These are phyloP conservation scores for Phialocephala sp. DNA, from an alignment of 2,329 filamentous ascomycete genomes.

Conservation along the genomic window DNA sequence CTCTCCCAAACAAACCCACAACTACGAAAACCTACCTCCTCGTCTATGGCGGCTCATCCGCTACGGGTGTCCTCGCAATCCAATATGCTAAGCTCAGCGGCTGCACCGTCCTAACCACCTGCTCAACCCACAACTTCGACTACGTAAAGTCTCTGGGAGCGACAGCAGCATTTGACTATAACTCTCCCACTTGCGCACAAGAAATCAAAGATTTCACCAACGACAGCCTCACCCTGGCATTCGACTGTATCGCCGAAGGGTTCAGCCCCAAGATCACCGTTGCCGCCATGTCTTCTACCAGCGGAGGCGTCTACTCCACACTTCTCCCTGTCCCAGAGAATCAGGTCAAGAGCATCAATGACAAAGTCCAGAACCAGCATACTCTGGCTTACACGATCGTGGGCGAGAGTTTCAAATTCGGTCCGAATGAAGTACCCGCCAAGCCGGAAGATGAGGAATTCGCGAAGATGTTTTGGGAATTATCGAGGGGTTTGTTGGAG, in stretches of 20 bases:
- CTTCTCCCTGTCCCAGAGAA: conserved; percentile 48
- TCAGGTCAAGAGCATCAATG: conserved; percentile 50
- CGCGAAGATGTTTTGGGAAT: conserved; percentile 46
- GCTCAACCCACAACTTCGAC: conserved; percentile 54
- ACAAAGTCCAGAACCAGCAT: conserved; percentile 34
- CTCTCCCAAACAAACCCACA: conserved; percentile 50
- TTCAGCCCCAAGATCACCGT: conserved; percentile 45
- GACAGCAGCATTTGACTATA: conserved; percentile 54
- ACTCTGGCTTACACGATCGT: conserved; percentile 51
- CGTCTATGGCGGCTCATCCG: conserved; percentile 57
- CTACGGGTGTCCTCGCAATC: conserved; percentile 55
- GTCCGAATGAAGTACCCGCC: conserved; percentile 26
- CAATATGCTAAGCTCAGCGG: conserved; percentile 53
- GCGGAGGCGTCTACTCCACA: conserved; percentile 47
- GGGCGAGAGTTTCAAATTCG: conserved; percentile 45
- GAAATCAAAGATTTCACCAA: conserved; percentile 54
- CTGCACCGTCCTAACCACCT: conserved; percentile 50
- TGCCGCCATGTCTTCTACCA: conserved; percentile 46
- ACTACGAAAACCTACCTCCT: conserved; percentile 48
- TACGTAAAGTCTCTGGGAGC: conserved; percentile 54
- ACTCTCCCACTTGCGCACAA: conserved; percentile 48
- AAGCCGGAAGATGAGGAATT: conserved; percentile 45
- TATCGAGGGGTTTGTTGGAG: conserved; percentile 44
- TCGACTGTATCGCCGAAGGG: conserved; percentile 55
- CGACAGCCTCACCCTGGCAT: conserved; percentile 50